phyloP scores from a whole-genome alignment of 768 basidiomycete genomes.

The Trametes cinnabarina region DNA sequence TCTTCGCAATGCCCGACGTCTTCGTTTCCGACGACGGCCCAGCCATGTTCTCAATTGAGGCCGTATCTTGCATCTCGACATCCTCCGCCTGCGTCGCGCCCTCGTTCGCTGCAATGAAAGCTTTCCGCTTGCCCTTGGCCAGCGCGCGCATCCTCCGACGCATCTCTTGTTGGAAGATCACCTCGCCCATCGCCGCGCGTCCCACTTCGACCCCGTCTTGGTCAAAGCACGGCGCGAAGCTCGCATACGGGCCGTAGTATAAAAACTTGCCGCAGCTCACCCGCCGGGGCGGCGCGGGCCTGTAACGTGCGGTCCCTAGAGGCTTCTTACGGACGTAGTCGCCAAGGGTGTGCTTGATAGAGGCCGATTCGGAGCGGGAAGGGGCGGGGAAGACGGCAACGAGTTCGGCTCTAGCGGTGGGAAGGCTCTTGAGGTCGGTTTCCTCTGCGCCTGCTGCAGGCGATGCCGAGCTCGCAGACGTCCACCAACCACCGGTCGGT shows the following conservation, averaged over 20 bases:
- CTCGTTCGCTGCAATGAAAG: conserved; percentile 2
- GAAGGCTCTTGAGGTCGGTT: conserved; percentile 46
- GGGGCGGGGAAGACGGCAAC: conserved; percentile 70
- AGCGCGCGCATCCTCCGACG: conserved; percentile 32
- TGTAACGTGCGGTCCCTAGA: conserved; percentile 34
- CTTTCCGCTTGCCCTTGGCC: conserved; percentile 29
- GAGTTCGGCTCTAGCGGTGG: conserved; percentile 71
- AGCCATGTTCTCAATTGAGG: conserved; percentile 6
- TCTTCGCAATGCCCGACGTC: conserved; percentile 36
- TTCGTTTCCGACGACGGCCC: conserved; percentile 9
- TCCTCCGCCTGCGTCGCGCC: conserved; percentile 4
- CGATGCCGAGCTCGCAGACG: conserved; percentile 57
- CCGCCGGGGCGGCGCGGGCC: conserved; percentile 47
- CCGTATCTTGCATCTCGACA: conserved; percentile 17
- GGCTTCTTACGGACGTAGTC: conserved; percentile 51
- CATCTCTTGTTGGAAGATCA: conserved; percentile 51
- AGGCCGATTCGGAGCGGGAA: conserved; percentile 33
- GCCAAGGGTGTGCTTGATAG: conserved; percentile 46
- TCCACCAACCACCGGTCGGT: conserved; percentile 76
- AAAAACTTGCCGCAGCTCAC: conserved; percentile 68
- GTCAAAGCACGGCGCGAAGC: conserved; percentile 78
- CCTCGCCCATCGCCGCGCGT: conserved; percentile 55
- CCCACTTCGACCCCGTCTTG: conserved; percentile 76
- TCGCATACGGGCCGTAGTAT: conserved; percentile 73
- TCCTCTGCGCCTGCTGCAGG: conserved; percentile 36